phyloP scores from a whole-genome alignment of 2,329 filamentous ascomycete species.

The Cladorrhinum sp. region DNA sequence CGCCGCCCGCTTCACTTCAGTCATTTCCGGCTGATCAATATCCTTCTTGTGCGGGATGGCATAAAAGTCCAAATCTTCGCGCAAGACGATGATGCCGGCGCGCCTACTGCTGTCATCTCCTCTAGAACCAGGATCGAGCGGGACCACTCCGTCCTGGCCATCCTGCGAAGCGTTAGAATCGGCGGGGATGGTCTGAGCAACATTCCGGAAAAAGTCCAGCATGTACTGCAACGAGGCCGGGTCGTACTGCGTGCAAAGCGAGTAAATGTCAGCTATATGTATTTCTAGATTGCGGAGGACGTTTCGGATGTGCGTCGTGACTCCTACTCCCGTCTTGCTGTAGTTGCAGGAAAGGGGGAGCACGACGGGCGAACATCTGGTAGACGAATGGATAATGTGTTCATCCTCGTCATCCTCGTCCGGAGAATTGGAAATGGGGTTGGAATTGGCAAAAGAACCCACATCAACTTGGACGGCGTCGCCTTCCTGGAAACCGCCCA shows the following conservation, averaged over 20 bases:
- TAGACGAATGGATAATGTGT: background rate
- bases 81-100: slow-evolving; percentile 92
- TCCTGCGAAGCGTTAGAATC: slow-evolving; percentile 65
- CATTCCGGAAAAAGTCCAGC: slow-evolving; percentile 95
- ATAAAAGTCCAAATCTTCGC: slow-evolving; percentile 97
- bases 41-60: slow-evolving; percentile 83
- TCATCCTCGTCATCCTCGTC: background rate
- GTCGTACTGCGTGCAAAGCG: slow-evolving; percentile 69
- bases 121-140: slow-evolving; percentile 64
- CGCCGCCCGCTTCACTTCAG: slow-evolving; percentile 90
- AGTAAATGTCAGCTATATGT: slow-evolving; percentile 42
- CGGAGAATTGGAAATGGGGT: slow-evolving; percentile 24
- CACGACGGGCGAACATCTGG: background rate
- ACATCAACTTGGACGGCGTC: slow-evolving; percentile 98
- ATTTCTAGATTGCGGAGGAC: slow-evolving; percentile 40
- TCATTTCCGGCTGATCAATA: slow-evolving; percentile 87
- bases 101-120: slow-evolving; percentile 80
- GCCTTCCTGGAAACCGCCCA: slow-evolving; percentile 87
- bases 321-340: background rate
- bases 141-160: slow-evolving; percentile 59
- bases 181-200: slow-evolving; percentile 90
- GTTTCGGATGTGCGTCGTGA: slow-evolving; percentile 29
- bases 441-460: slow-evolving; percentile 24
- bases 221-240: slow-evolving; percentile 96
- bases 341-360: background rate